These are phyloP conservation scores for Penicillium hesseltinei DNA, from an alignment of 2,329 filamentous ascomycete genomes.

Conservation along the genomic window DNA sequence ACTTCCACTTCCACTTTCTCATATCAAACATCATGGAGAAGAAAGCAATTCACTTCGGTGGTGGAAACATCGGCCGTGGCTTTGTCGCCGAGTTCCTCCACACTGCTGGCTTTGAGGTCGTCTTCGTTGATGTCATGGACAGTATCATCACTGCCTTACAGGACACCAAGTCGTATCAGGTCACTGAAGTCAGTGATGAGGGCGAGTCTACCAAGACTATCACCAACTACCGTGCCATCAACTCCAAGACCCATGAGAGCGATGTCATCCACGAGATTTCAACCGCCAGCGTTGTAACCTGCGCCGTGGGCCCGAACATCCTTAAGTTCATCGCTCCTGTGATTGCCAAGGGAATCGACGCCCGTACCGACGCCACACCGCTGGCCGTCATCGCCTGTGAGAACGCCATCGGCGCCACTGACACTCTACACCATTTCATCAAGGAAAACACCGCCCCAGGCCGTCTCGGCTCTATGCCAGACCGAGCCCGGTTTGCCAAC, in stretches of 20 bases:
- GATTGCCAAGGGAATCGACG: constrained; percentile 90
- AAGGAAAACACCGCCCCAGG: constrained; percentile 69
- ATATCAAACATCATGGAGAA: constrained; percentile 44
- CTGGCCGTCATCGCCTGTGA: constrained; percentile 95
- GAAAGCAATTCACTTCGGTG: constrained; percentile 81
- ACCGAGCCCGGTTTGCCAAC: constrained; percentile 88
- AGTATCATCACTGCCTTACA: constrained; percentile 77
- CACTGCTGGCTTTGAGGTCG: constrained; percentile 90
- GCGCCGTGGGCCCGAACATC: constrained; percentile 93
- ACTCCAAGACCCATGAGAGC: constrained; percentile 80
- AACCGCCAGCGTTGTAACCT: constrained; percentile 87
- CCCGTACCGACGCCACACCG: constrained; percentile 64
- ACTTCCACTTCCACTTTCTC: neutral
- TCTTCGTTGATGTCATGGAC: constrained; percentile 94
- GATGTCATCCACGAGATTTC: constrained; percentile 82
- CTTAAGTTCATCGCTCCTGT: constrained; percentile 94
- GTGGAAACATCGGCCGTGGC: constrained; percentile 82
- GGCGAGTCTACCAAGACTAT: constrained; percentile 79
- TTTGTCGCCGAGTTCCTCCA: constrained; percentile 91
- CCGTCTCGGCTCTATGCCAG: constrained; percentile 65
- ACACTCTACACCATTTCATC: constrained; percentile 80
- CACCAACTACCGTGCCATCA: constrained; percentile 94
- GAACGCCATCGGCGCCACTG: constrained; percentile 93
- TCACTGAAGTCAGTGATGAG: constrained; percentile 86
- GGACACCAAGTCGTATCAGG: constrained; percentile 72